Conservation (phyloP, 2,329 filamentous ascomycete species). For the Fusarium sp. region DNA sequence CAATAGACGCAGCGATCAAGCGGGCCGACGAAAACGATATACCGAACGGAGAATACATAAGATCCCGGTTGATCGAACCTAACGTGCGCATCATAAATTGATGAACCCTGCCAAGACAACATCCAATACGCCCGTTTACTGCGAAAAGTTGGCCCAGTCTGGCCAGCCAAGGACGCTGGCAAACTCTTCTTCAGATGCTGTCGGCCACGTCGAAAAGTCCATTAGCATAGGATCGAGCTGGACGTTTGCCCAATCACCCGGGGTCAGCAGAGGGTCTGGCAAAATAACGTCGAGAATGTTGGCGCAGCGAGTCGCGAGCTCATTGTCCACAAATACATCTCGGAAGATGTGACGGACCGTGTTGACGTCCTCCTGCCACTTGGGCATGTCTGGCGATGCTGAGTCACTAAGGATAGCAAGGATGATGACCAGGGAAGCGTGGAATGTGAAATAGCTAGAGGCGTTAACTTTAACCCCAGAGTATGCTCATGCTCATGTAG, state of each 20-base stretch:
- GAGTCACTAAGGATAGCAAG: background rate
- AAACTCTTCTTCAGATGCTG: background rate
- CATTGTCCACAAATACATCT: background rate
- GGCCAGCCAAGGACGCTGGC: background rate
- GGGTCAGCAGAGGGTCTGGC: background rate
- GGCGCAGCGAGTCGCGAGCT: background rate
- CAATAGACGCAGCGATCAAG: background rate
- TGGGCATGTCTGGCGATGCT: background rate
- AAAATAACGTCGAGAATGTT: background rate
- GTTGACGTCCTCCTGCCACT: background rate
- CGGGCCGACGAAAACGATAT: background rate
- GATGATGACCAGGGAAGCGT: background rate
- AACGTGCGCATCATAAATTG: background rate
- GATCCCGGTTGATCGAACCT: background rate
- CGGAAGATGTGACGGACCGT: background rate
- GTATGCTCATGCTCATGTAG: background rate
- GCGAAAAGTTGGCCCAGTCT: background rate
- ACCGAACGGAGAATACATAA: background rate
- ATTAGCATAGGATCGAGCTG: background rate
- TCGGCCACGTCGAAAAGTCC: background rate
- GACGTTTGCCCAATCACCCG: background rate
- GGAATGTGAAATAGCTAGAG: background rate
- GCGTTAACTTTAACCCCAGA: background rate
- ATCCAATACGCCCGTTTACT: rapidly evolving
- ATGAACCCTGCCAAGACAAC: background rate